Conservation (phyloP, 2,329 filamentous ascomycete species). For the Ceratocystis harringtonii region DNA sequence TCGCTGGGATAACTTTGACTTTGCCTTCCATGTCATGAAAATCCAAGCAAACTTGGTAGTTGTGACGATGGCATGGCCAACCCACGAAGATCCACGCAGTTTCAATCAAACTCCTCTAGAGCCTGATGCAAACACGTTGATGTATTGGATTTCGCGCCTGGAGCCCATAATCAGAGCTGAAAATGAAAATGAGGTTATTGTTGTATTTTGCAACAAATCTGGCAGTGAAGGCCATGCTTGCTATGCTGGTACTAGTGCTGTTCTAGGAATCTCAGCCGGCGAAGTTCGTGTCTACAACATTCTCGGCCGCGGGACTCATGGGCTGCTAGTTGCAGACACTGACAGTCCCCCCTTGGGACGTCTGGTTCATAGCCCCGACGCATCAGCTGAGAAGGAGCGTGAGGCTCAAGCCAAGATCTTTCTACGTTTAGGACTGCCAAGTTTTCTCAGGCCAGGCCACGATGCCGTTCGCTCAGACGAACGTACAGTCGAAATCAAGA, state of each 20-base stretch:
- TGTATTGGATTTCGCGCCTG: slow-evolving; percentile 60
- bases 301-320: slow-evolving; percentile 52
- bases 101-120: slow-evolving; percentile 36
- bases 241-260: slow-evolving; percentile 60
- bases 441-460: background rate
- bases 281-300: slow-evolving; percentile 55
- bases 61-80: slow-evolving; percentile 66
- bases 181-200: slow-evolving; percentile 43
- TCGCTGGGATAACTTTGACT: slow-evolving; percentile 19
- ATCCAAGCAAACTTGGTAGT: slow-evolving; percentile 46
- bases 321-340: slow-evolving; percentile 54
- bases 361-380: slow-evolving; percentile 26
- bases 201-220: slow-evolving; percentile 56
- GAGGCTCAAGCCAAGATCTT: slow-evolving; percentile 3
- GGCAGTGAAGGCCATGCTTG: slow-evolving; percentile 49
- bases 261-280: slow-evolving; percentile 49
- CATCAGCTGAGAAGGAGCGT: background rate
- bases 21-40: slow-evolving; percentile 41
- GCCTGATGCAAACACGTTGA: slow-evolving; percentile 58
- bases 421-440: background rate
- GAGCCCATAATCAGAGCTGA: slow-evolving; percentile 46
- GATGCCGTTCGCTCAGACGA: background rate
- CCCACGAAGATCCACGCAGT: slow-evolving; percentile 33
- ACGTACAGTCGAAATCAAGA: background rate
- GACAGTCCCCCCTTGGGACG: slow-evolving; percentile 30